Base-by-base conservation (phyloP, 441 rosid genomes). In the Adansonia grandidieri region DNA sequence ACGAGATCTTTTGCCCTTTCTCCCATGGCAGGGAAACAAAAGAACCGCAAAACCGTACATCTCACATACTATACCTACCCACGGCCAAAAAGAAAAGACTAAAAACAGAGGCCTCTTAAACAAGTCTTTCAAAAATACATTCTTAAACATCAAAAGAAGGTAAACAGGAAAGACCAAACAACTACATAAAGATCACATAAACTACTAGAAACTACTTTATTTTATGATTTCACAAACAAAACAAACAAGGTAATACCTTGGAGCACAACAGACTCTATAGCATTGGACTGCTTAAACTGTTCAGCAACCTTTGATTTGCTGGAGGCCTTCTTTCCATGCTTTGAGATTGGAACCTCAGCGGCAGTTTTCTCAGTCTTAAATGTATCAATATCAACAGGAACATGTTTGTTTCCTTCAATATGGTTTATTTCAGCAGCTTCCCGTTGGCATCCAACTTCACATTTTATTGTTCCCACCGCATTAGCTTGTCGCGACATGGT, bases 381-480 rank as follows among this genome's bases (percentile, higher is more conserved):
- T 28, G 63, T 13, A 47, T 42, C 83, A 68, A 62, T 19, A 72
- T 75, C 74, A 56, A 1, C 32, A 44, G 82, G 44, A 48, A 54
- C 70, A 72, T 73, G 77, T 67, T 77, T 75, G 68, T 71, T 77
- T 81, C 80, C 91, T 66, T 78, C 71, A 72, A 76, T 75, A 73
- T 80, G 77, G 82, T 80, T 83, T 54, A 74, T 73, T 80, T 81
- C 92, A 68, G 74, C 80, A 83, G 71, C 83, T 78, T 79, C 78
- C 71, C 0, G 28, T 61, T 83, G 84, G 74, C 65, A 37, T 9
- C 82, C 86, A 50, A 78, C 81, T 77, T 84, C 88, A 48, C n/a
- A 24, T 80, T 81, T 78, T 22, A 85, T 80, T 76, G 80, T 67
- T 67, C 80, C 86, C 68, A 75, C 74, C 22, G 80, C 75, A 84